phyloP scores from a whole-genome alignment of 352 stramenopile genomes.

The Phytophthora melonis region DNA sequence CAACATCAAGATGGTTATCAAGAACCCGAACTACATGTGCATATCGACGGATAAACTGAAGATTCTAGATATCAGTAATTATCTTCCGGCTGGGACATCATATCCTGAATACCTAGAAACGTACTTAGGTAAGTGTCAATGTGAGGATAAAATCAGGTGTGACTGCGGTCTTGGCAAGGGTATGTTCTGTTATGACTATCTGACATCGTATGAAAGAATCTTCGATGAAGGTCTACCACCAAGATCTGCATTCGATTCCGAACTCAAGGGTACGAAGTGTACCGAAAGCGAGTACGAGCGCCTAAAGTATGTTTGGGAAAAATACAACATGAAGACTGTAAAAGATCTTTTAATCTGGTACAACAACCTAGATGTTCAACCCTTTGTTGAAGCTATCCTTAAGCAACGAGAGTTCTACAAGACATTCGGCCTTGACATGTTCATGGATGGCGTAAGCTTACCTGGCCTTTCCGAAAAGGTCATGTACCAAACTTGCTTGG shows the following conservation, averaged over 20 bases:
- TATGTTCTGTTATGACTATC: conserved; percentile 34
- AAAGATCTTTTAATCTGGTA: conserved; percentile 43
- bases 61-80: conserved; percentile 43
- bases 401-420: no score
- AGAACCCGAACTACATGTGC: conserved; percentile 20
- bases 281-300: conserved; percentile 36
- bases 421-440: no score
- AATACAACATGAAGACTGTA: conserved; percentile 44
- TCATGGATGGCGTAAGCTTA: no score
- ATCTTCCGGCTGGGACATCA: conserved; percentile 35
- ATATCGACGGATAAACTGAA: conserved; percentile 33
- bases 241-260: conserved; percentile 13
- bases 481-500: no score
- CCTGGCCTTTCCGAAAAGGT: no score
- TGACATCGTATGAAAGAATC: conserved; percentile 28
- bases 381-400: not conserved
- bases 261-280: conserved; percentile 6
- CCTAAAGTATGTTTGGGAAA: conserved; percentile 39
- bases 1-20: conserved; percentile 27
- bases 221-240: conserved; percentile 9
- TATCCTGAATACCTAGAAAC: conserved; percentile 35
- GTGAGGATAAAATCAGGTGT: conserved; percentile 40
- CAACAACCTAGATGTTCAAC: conserved; percentile 2
- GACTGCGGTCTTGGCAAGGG: conserved; percentile 9
- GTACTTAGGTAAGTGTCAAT: conserved; percentile 41